These are phyloP conservation scores for Bacterosira constricta DNA, from an alignment of 108 stramenopile genomes.

Conservation along the genomic window DNA sequence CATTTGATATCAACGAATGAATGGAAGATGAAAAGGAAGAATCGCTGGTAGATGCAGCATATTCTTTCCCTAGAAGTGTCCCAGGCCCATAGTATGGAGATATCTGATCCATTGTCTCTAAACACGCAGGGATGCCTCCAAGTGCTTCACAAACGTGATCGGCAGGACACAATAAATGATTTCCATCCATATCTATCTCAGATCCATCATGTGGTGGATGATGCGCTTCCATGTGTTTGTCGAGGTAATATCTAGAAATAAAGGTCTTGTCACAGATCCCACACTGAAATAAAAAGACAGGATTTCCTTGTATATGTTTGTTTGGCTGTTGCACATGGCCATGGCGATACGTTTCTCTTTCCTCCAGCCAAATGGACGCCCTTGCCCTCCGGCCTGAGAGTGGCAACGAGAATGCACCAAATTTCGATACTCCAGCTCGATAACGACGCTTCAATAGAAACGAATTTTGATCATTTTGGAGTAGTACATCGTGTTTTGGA, in stretches of 20 bases:
- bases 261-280: slow-evolving; percentile 17
- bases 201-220: not conserved
- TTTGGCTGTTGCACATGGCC: not conserved
- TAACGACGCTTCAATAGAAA: slow-evolving; percentile 3
- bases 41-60: not conserved
- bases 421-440: not conserved
- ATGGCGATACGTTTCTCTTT: not conserved
- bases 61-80: slow-evolving; percentile 10
- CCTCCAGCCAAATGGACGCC: slow-evolving; percentile 5
- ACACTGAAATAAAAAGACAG: slow-evolving; percentile 16
- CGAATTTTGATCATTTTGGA: slow-evolving; percentile 4
- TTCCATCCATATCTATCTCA: not conserved
- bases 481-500: slow-evolving; percentile 7
- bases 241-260: slow-evolving; percentile 13
- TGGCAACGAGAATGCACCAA: slow-evolving; percentile 7
- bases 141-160: slow-evolving; percentile 3
- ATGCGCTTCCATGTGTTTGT: slow-evolving; percentile 4
- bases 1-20: not conserved
- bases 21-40: not conserved
- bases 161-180: not conserved
- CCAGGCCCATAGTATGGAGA: slow-evolving; percentile 12
- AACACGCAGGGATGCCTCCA: slow-evolving; percentile 6
- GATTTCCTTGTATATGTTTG: not conserved
- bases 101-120: slow-evolving; percentile 10
- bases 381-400: not conserved